Evolutionary conservation across 441 rosid species (phyloP).

Genomic region (Pelargonium citronellum): DNA sequence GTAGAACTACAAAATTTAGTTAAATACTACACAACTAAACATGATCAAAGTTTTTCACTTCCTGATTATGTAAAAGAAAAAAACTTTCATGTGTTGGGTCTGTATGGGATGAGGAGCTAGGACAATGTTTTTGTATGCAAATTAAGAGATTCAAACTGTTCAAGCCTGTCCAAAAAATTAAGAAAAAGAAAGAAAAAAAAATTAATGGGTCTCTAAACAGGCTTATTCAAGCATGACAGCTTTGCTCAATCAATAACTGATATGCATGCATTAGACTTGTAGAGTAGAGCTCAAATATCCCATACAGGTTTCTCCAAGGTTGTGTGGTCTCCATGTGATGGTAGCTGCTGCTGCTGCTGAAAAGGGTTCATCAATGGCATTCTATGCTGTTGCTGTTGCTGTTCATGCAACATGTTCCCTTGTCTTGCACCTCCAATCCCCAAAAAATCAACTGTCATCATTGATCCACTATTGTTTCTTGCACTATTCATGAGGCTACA

Average conservation of each 20-base stretch:
- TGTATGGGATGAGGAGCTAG: not conserved
- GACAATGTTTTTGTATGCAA: not conserved
- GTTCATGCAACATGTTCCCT: conserved; percentile 27
- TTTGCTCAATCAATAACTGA: not conserved
- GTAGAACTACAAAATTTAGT: too few species aligned
- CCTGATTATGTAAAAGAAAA: too few species aligned
- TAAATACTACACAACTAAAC: too few species aligned
- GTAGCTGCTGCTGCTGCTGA: conserved; percentile 32
- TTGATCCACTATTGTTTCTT: conserved; percentile 27
- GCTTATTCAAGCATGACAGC: not conserved
- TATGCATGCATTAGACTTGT: not conserved
- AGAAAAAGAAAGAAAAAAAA: not conserved
- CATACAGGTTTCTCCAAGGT: conserved; percentile 46
- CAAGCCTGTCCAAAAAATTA: not conserved
- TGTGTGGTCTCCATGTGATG: conserved; percentile 37
- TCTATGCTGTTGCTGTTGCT: conserved; percentile 33
- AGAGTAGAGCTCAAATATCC: conserved; percentile 38
- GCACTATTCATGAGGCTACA: conserved; percentile 27
- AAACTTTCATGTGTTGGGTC: too few species aligned
- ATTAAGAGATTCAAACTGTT: not conserved
- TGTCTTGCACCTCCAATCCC: conserved; percentile 47
- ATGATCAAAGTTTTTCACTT: too few species aligned
- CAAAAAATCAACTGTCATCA: conserved; percentile 52
- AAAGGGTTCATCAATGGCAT: conserved; percentile 37
- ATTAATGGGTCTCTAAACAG: not conserved